A percentile compares a stretch with the other conserved stretches of the same genome.
phyloP scores from a whole-genome alignment of 2,329 filamentous ascomycete species.

The Colletotrichum chrysophilum region DNA sequence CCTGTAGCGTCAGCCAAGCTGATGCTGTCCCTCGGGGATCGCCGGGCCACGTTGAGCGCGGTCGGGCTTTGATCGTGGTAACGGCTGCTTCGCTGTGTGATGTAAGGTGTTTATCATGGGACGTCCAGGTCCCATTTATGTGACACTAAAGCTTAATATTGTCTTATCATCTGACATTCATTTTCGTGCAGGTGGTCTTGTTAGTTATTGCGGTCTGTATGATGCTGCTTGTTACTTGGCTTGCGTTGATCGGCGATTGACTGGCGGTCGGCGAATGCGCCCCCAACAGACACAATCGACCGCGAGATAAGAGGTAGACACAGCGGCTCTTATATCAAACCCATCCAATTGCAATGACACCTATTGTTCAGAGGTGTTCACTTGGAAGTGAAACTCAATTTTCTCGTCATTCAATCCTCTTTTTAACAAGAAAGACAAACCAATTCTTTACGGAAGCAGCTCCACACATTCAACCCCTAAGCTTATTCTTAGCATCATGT shows the following conservation, averaged over 20 bases:
- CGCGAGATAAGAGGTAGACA: background rate
- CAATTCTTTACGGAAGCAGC: background rate
- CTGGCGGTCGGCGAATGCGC: background rate
- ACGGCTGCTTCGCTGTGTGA: background rate
- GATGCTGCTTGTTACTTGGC: background rate
- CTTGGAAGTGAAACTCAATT: background rate
- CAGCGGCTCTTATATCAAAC: background rate
- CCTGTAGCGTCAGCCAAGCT: background rate
- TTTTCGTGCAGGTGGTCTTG: background rate
- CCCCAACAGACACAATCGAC: background rate
- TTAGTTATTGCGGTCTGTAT: background rate
- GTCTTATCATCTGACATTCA: background rate
- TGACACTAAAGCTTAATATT: background rate
- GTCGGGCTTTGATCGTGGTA: background rate
- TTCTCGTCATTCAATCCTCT: background rate
- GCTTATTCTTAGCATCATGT: background rate
- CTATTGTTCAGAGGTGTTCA: background rate
- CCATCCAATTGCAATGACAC: background rate
- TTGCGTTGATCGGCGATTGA: background rate
- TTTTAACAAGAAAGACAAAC: background rate
- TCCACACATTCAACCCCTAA: background rate
- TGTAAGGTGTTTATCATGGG: background rate
- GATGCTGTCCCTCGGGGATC: background rate
- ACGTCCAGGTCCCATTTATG: background rate
- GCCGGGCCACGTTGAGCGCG: background rate